Evolutionary conservation across 805 yeast genomes (phyloP).

Genomic region (Jamesozyma spencerorum): DNA sequence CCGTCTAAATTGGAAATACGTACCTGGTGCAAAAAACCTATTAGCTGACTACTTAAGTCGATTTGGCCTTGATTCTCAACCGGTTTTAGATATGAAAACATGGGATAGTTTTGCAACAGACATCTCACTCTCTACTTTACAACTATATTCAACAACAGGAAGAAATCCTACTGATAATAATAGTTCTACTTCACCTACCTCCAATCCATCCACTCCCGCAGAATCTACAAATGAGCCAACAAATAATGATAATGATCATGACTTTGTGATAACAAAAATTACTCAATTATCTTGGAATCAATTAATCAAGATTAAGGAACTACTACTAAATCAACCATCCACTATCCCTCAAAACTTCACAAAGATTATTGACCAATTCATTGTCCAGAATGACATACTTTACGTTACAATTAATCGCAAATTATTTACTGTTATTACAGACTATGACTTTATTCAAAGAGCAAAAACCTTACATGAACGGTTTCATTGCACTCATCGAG

Average conservation of each 20-base stretch:
- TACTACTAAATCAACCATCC: neutral
- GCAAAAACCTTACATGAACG: neutral
- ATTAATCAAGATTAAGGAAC: neutral
- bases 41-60: too few species aligned
- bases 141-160: too few species aligned
- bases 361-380: neutral
- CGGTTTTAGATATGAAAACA: neutral
- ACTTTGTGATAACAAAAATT: neutral
- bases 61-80: slow-evolving; percentile 1
- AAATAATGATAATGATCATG: too few species aligned
- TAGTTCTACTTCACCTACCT: too few species aligned
- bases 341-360: too few species aligned
- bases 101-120: too few species aligned
- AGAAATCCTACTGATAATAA: too few species aligned
- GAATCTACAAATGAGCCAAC: too few species aligned
- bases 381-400: neutral
- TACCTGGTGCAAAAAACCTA: slow-evolving; percentile 2
- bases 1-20: slow-evolving; percentile 1
- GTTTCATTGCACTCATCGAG: slow-evolving; percentile 2
- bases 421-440: neutral
- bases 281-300: neutral
- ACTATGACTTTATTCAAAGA: neutral
- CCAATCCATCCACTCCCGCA: too few species aligned
- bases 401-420: neutral
- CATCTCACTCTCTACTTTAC: too few species aligned